These are phyloP conservation scores for Coffea humblotiana DNA, from an alignment of 305 asterid genomes.

Conservation along the genomic window DNA sequence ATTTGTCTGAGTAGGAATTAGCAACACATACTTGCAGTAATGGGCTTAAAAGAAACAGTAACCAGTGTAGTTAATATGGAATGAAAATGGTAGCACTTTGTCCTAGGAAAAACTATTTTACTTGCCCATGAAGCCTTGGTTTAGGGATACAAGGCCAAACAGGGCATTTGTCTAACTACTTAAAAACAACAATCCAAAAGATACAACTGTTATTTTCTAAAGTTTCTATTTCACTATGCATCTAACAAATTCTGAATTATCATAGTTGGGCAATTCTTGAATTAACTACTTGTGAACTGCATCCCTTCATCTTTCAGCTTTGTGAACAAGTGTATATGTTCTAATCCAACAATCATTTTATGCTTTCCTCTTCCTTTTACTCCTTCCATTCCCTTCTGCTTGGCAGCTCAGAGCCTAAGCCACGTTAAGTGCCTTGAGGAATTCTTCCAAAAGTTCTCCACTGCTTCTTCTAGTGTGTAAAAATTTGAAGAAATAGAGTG, in stretches of 20 bases:
- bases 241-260: neutral
- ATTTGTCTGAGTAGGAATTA: too few relatives aligned
- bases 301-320: neutral
- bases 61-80: too few relatives aligned
- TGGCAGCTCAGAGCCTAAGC: neutral
- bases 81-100: neutral
- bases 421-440: neutral
- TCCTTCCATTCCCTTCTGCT: neutral
- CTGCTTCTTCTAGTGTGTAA: neutral
- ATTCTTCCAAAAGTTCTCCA: neutral
- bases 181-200: neutral
- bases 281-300: neutral
- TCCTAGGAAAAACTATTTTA: neutral
- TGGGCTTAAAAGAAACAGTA: too few relatives aligned
- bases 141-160: neutral
- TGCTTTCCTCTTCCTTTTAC: neutral
- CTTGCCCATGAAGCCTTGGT: slow-evolving; percentile 4
- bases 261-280: neutral
- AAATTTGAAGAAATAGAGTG: neutral
- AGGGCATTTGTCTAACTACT: neutral
- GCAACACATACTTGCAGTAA: too few relatives aligned
- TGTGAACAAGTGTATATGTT: neutral
- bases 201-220: neutral
- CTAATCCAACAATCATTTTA: slow-evolving; percentile 3
- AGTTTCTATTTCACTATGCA: neutral